These are phyloP conservation scores for Neostapfia colusana DNA, from an alignment of 176 grass and related monocot species.

Conservation along the genomic window DNA sequence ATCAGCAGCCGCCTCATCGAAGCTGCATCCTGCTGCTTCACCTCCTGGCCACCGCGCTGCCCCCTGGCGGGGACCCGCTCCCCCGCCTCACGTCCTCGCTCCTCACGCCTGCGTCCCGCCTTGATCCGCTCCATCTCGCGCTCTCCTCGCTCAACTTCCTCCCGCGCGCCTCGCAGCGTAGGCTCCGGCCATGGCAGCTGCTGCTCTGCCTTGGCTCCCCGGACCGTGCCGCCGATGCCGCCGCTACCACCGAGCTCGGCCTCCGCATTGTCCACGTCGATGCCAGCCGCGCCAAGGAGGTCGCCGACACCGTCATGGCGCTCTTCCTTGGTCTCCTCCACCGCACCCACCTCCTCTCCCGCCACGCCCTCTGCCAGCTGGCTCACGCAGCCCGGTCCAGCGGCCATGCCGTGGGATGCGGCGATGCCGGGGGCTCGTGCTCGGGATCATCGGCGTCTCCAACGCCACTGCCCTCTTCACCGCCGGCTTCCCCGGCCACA, in stretches of 20 bases:
- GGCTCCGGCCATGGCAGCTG: slow-evolving; percentile 85
- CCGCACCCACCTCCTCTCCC: slow-evolving; percentile 74
- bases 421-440: slow-evolving; percentile 79
- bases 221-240: slow-evolving; percentile 68
- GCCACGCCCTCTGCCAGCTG: slow-evolving; percentile 52
- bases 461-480: no score
- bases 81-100: slow-evolving; percentile 71
- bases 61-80: slow-evolving; percentile 49
- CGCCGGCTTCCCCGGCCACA: no score
- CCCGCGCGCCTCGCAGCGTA: slow-evolving; percentile 78
- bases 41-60: slow-evolving; percentile 55
- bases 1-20: slow-evolving; percentile 86
- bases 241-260: slow-evolving; percentile 76
- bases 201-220: slow-evolving; percentile 77
- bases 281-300: slow-evolving; percentile 74
- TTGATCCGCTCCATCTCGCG: slow-evolving; percentile 71
- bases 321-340: slow-evolving; percentile 85
- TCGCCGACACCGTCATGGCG: no score
- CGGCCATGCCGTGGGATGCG: slow-evolving; percentile 86
- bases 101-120: slow-evolving; percentile 70
- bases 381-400: slow-evolving; percentile 77
- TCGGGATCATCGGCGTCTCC: slow-evolving; percentile 71
- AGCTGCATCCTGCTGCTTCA: slow-evolving; percentile 66
- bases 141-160: slow-evolving; percentile 70
- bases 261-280: slow-evolving; percentile 83